These are phyloP conservation scores for Neofusicoccum ribis DNA, from an alignment of 2,329 filamentous ascomycete genomes.

Conservation along the genomic window DNA sequence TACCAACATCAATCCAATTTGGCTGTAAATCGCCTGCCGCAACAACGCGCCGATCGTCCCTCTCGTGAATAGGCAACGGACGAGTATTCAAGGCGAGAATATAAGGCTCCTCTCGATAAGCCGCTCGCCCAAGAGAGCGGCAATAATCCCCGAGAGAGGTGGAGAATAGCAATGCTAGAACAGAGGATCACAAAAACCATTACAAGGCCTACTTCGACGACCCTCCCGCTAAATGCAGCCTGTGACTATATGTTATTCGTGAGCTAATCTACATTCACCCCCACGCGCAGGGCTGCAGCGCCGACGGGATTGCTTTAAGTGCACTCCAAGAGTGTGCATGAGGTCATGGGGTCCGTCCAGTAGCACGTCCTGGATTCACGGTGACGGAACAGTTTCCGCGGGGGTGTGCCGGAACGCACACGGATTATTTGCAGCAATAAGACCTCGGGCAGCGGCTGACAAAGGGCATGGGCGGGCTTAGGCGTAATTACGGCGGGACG, in stretches of 20 bases:
- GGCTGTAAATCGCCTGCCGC: neutral
- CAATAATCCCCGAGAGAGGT: neutral
- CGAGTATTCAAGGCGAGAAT: neutral
- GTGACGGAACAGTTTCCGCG: neutral
- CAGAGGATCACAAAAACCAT: neutral
- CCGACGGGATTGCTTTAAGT: neutral
- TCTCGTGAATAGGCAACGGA: neutral
- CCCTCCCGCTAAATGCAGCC: neutral
- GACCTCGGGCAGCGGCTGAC: constrained; percentile 4
- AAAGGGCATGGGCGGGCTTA: neutral
- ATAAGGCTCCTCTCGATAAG: neutral
- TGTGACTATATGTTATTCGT: constrained; percentile 4
- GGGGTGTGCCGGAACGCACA: neutral
- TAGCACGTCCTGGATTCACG: neutral
- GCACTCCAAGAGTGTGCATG: neutral
- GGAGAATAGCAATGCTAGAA: neutral
- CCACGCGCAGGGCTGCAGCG: neutral
- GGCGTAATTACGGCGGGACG: neutral
- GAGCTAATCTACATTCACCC: neutral
- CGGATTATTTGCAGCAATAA: constrained; percentile 3
- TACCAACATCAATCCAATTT: neutral
- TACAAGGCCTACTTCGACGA: neutral
- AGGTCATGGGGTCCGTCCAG: neutral
- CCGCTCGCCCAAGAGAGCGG: neutral
- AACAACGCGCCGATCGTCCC: neutral